Base-by-base conservation (phyloP, 164 flowering plant species). In the Hamamelis virginiana region DNA sequence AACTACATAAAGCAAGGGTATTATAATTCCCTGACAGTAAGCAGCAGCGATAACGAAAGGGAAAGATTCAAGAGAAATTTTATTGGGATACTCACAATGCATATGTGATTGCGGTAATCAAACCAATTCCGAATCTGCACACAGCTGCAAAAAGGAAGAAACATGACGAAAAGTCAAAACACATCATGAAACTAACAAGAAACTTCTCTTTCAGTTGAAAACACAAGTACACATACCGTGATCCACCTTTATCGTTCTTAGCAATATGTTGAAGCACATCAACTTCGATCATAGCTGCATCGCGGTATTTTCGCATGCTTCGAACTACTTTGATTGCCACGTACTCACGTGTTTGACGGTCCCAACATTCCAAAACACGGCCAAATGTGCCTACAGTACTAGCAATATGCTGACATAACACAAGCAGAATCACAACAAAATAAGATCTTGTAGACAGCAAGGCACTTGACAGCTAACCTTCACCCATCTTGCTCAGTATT, bases 311-410 rank as follows among this genome's bases (percentile, higher is more conserved):
- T 15, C 75, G 72, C 51, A 83, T 81, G 80, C 95, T 88, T 26
- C 97, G 81, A 50, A 92, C 87, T 44, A 94, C 86, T 76, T 94
- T 94, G 69, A 92, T 78, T 12, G 97, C 97, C 63, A 94, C 97
- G 74, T 67, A 70, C 25, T 88, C 92, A 22, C 72, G 77, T 57
- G 77, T 79, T 77, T 89, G 73, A 55, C 90, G 88, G 71, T 94
- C 98, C 96, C 92, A 91, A 80, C 98, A 94, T 77, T 94, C 97
- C 90, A 94, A 85, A 68, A 94, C 97, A 53, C 89, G 95, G 57
- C 97, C 95, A 83, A 92, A 92, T 53, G 98, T 94, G 86, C 98
- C 98, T 94, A 83, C 90, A 90, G 81, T 70, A 90, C 81, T 74
- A 85, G 85, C 85, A 86, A 78, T 69, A 77, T 75, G 84, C 85